phyloP scores from a whole-genome alignment of 805 yeast species.

The Metschnikowia kofuensis region DNA sequence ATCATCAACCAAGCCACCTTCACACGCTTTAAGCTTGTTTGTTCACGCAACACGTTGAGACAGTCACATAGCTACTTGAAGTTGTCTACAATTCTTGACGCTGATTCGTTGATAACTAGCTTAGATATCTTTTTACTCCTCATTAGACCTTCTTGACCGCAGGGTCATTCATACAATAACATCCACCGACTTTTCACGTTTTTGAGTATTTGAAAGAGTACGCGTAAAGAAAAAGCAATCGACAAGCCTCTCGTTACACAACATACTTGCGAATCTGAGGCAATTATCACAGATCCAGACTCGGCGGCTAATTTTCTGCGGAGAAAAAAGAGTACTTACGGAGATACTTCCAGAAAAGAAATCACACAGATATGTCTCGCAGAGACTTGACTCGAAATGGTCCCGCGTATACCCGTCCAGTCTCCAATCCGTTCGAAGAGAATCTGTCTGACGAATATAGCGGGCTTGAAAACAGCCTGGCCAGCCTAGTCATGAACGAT shows the following conservation, averaged over 20 bases:
- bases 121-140: constrained; percentile 3
- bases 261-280: neutral
- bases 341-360: neutral
- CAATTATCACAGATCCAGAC: neutral
- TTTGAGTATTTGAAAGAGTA: no score
- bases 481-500: neutral
- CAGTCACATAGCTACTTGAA: neutral
- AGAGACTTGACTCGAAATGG: constrained; percentile 17
- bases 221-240: neutral
- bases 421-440: constrained; percentile 9
- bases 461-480: constrained; percentile 6
- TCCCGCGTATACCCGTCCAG: constrained; percentile 1
- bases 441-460: constrained; percentile 12
- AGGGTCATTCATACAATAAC: neutral
- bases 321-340: neutral
- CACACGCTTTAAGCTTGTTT: neutral
- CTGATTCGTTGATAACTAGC: neutral
- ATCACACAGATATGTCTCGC: constrained; percentile 10
- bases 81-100: neutral
- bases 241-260: neutral
- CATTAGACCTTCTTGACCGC: neutral
- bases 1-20: neutral
- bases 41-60: neutral
- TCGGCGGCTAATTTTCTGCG: neutral
- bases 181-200: neutral